Percentiles rank a stretch among this genome's conserved stretches.
Conservation (phyloP, 208 protist genomes). For the Crithidia thermophila region DNA sequence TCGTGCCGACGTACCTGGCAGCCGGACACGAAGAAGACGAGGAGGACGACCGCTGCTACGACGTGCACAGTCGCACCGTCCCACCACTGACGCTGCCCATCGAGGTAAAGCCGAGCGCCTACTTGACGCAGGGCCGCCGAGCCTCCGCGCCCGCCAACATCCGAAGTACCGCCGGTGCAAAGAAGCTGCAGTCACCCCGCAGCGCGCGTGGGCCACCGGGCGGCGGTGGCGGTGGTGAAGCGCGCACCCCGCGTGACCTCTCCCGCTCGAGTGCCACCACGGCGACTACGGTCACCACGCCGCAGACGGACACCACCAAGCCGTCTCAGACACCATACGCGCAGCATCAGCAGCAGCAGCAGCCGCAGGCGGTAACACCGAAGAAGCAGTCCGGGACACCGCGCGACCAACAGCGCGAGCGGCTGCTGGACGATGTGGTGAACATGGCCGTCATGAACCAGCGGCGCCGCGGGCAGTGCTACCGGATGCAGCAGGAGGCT, state of each 20-base stretch:
- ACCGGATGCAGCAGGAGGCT: conserved; percentile 21
- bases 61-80: too few relatives aligned
- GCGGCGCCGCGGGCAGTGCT: conserved; percentile 12
- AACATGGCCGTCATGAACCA: conserved; percentile 28
- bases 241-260: conserved; percentile 16
- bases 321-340: not conserved
- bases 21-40: conserved; percentile 23
- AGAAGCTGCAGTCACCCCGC: conserved; percentile 8
- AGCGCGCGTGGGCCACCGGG: conserved; percentile 15
- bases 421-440: conserved; percentile 34
- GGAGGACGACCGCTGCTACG: too few relatives aligned
- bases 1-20: not conserved
- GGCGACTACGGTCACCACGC: not conserved
- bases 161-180: not conserved
- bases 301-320: not conserved
- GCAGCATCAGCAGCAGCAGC: not conserved
- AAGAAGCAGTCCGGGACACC: not conserved
- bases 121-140: conserved; percentile 28
- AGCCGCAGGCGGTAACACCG: not conserved
- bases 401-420: conserved; percentile 26
- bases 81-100: conserved; percentile 28
- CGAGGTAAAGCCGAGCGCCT: conserved; percentile 34
- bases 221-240: too few relatives aligned
- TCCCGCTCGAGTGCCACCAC: conserved; percentile 22
- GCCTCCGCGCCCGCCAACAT: not conserved